Base-by-base conservation (phyloP, 1,284 basidiomycete genomes). In the Pseudozyma tsukubaensis region DNA sequence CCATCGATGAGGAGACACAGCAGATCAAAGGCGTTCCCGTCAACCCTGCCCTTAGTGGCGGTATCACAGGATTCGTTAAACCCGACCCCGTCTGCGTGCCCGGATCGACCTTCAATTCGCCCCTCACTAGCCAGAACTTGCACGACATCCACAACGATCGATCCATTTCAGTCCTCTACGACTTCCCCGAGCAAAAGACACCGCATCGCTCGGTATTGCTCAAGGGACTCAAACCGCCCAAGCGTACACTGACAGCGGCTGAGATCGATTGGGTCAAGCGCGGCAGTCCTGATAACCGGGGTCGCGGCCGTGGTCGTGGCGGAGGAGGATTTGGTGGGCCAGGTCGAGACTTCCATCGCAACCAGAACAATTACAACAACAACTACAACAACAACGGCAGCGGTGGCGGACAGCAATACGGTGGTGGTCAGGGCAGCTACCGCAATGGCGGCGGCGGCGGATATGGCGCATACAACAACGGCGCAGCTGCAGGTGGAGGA, bases 11-110 rank as follows among this genome's bases (percentile, higher is more conserved):
- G 32, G 50, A 59, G 11, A 61, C n/a, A n/a, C n/a, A n/a, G n/a
- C n/a, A n/a, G n/a, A n/a, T n/a, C n/a, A n/a, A 60, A 8, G 85
- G 85, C 6, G 78, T 87, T 4, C 76, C 88, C 0, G 87, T 99
- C 56, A 90, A 96, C 78, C 85, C 89, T 13, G 88, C 88, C 39
- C 85, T 90, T 13, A 93, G 91, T 77, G 89, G 89, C 64, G 94
- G 94, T 12, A 90, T 97, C 54, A 91, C 88, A 50, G 97, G 97
- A 10, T 88, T 87, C 43, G 89, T 94, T 47, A 86, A 93, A 24
- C 89, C 92, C 9, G 94, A 97, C 84, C 91, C 94, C 3, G 89
- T 91, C 55, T 97, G 92, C 81, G 89, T 99, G 7, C 97, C 97
- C 3, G 92, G 93, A 47, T 92, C 94, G 14, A 95, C 92, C 0